phyloP scores from a whole-genome alignment of 495 filamentous ascomycete species.

The Clavariopsis aquatica region DNA sequence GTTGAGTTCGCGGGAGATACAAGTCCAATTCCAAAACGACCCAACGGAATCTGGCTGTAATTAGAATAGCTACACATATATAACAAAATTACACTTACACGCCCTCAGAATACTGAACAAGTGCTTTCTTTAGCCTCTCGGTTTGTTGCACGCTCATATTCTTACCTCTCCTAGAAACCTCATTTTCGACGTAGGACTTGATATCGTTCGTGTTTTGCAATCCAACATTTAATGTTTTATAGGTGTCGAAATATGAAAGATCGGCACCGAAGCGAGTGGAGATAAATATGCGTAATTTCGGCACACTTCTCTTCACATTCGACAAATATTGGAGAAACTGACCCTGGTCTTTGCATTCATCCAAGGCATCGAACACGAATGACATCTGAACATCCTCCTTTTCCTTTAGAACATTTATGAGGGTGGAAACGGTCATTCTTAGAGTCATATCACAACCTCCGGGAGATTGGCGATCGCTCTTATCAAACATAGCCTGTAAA shows the following conservation, averaged over 20 bases:
- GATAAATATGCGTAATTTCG: background rate
- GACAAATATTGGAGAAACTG: background rate
- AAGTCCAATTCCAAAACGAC: slow-evolving; percentile 6
- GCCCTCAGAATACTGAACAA: background rate
- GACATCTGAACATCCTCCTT: background rate
- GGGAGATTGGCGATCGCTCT: slow-evolving; percentile 2
- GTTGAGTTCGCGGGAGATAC: background rate
- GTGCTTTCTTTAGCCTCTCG: background rate
- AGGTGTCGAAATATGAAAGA: background rate
- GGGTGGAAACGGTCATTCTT: background rate
- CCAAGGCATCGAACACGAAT: slow-evolving; percentile 3
- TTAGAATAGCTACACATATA: background rate
- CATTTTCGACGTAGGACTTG: background rate
- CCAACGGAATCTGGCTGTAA: background rate
- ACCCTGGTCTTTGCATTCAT: slow-evolving; percentile 4
- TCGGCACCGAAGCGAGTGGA: slow-evolving; percentile 6
- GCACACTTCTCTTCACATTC: background rate
- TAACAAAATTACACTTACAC: background rate
- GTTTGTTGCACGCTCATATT: background rate
- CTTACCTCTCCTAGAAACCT: background rate
- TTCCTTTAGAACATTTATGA: background rate
- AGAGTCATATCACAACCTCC: slow-evolving; percentile 13
- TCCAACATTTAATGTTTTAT: background rate
- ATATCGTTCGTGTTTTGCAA: background rate
- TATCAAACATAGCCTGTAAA: background rate